Conservation (phyloP, 768 basidiomycete genomes). For the Agrocybe chaxingu region DNA sequence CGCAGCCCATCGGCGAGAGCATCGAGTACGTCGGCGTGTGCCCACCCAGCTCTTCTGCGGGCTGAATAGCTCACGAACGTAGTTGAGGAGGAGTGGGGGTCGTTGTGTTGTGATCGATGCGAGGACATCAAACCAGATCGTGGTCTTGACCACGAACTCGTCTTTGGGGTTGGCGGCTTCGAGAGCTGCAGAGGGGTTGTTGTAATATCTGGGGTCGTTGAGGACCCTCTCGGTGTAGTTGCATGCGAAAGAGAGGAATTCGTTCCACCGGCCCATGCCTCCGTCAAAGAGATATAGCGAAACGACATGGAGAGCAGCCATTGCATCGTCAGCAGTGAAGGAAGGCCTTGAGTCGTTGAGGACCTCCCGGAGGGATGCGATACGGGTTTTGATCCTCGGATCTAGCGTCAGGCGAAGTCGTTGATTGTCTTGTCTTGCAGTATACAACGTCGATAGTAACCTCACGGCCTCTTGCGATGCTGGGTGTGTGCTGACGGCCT, state of each 20-base stretch:
- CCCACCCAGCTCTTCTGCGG: slow-evolving; percentile 39
- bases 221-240: slow-evolving; percentile 52
- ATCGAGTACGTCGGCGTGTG: slow-evolving; percentile 54
- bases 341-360: background rate
- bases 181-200: slow-evolving; percentile 43
- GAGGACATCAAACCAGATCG: slow-evolving; percentile 86
- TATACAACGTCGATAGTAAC: slow-evolving; percentile 62
- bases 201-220: slow-evolving; percentile 27
- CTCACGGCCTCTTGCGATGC: slow-evolving; percentile 57
- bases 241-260: slow-evolving; percentile 63
- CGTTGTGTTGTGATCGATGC: slow-evolving; percentile 69
- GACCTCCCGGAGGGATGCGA: slow-evolving; percentile 23
- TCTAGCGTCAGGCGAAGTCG: slow-evolving; percentile 20
- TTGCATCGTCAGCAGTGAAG: slow-evolving; percentile 63
- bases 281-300: slow-evolving; percentile 79
- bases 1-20: slow-evolving; percentile 84
- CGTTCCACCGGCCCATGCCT: slow-evolving; percentile 65
- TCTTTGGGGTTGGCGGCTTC: slow-evolving; percentile 41
- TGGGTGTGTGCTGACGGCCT: slow-evolving; percentile 42
- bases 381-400: slow-evolving; percentile 17
- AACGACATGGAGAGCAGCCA: slow-evolving; percentile 74
- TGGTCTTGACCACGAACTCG: slow-evolving; percentile 78
- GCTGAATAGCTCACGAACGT: slow-evolving; percentile 56
- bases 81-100: slow-evolving; percentile 52
- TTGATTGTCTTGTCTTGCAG: slow-evolving; percentile 21